Conservation (phyloP, 2,329 filamentous ascomycete genomes). For the Seiridium cupressi region DNA sequence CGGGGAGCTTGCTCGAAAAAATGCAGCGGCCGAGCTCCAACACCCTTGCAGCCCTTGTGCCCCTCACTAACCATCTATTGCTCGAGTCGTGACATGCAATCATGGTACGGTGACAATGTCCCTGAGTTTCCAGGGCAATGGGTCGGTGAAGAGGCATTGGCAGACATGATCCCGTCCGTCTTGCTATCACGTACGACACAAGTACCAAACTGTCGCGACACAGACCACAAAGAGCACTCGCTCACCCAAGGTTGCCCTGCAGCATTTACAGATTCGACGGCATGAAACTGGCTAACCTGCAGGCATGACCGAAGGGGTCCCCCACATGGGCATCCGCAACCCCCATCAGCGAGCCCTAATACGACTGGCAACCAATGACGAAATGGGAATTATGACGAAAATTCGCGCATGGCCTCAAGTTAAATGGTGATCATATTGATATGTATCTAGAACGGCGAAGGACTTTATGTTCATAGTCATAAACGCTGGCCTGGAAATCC, state of each 20-base stretch:
- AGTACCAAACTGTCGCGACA: no score
- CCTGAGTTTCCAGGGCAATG: not conserved
- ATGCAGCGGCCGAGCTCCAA: not conserved
- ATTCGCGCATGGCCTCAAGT: constrained; percentile 2
- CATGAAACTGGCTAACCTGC: not conserved
- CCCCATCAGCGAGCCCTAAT: not conserved
- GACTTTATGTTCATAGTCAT: no score
- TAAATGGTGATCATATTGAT: not conserved
- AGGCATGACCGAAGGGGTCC: not conserved
- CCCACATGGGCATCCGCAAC: constrained; percentile 4
- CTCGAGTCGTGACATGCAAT: not conserved
- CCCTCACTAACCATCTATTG: not conserved
- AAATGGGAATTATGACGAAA: not conserved
- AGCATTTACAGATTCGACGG: not conserved
- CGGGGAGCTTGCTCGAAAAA: constrained; percentile 5
- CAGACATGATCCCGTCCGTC: no score
- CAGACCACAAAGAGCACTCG: no score
- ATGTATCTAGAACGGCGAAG: no score
- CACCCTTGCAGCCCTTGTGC: not conserved
- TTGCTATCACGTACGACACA: no score
- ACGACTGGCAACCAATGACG: constrained; percentile 1
- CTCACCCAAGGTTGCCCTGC: no score
- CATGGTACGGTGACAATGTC: not conserved
- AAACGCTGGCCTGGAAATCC: no score
- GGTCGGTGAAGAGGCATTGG: not conserved